A percentile compares a stretch with the other conserved stretches of the same genome.
phyloP scores from a whole-genome alignment of 306 rosid genomes.

The Casuarina glauca region DNA sequence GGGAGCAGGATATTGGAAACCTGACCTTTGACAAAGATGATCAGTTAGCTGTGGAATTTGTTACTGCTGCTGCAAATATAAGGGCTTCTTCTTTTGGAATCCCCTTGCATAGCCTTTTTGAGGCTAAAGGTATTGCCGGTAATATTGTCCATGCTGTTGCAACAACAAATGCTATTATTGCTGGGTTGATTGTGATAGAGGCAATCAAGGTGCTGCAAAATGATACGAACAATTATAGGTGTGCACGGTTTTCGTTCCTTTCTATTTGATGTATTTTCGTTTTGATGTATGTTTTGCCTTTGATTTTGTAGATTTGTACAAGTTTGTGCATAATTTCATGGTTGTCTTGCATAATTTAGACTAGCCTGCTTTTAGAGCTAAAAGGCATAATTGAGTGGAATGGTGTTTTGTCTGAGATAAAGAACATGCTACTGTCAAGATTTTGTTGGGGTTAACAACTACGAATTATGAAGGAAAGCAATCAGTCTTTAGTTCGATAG shows the following conservation, averaged over 20 bases:
- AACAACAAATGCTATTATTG: conserved; percentile 92
- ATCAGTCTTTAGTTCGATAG: neutral
- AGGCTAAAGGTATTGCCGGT: conserved; percentile 99
- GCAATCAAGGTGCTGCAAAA: conserved; percentile 90
- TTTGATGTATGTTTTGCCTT: neutral
- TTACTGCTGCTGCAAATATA: conserved; percentile 95
- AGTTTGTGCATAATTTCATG: neutral
- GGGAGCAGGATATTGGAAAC: conserved; percentile 81
- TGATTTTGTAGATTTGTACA: neutral
- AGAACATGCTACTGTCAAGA: neutral
- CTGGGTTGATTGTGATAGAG: conserved; percentile 97
- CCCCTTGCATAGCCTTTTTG: conserved; percentile 92
- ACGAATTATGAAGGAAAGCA: neutral
- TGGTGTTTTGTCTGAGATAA: neutral
- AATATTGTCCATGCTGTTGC: conserved; percentile 99
- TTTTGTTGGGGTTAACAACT: neutral
- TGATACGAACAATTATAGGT: conserved; percentile 73
- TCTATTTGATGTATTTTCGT: conserved; percentile 9
- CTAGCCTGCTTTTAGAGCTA: neutral
- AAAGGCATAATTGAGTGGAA: neutral
- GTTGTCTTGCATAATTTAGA: neutral
- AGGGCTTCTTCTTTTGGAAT: conserved; percentile 92
- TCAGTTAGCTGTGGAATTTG: conserved; percentile 96
- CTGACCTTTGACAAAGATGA: conserved; percentile 96
- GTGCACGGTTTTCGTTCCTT: conserved; percentile 30